Percentiles rank a stretch among this genome's conserved stretches.
phyloP scores from a whole-genome alignment of 805 yeast genomes.

The Phaffomyces thermotolerans region DNA sequence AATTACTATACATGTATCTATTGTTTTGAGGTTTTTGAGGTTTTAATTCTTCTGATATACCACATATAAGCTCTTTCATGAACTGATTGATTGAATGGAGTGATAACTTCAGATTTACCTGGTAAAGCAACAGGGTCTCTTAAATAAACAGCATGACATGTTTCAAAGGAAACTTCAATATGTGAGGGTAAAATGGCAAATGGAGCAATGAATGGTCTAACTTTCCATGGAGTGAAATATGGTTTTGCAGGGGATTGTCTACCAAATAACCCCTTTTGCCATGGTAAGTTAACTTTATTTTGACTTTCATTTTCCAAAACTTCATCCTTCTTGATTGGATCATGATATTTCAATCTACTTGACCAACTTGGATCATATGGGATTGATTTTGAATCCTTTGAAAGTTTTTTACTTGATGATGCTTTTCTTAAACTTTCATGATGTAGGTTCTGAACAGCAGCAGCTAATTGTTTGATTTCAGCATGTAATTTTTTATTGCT shows the following conservation, averaged over 20 bases:
- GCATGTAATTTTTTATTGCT: conserved; percentile 25
- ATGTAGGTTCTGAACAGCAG: conserved; percentile 18
- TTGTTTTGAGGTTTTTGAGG: conserved; percentile 17
- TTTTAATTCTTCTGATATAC: conserved; percentile 68
- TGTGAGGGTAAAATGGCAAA: conserved; percentile 90
- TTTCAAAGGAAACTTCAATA: conserved; percentile 79
- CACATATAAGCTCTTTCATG: conserved; percentile 95
- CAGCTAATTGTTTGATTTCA: conserved; percentile 18
- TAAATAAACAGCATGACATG: conserved; percentile 94
- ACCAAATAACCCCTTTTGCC: conserved; percentile 79
- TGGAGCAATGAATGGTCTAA: conserved; percentile 88
- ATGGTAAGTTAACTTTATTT: conserved; percentile 59
- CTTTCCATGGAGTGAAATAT: conserved; percentile 95
- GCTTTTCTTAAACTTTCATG: conserved; percentile 25
- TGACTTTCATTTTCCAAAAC: conserved; percentile 43
- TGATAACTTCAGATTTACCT: conserved; percentile 89
- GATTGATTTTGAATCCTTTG: conserved; percentile 21
- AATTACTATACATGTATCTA: not conserved
- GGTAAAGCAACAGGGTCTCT: conserved; percentile 97
- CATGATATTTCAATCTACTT: conserved; percentile 34
- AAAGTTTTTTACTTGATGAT: conserved; percentile 25
- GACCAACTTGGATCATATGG: conserved; percentile 49
- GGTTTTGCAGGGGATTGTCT: conserved; percentile 69
- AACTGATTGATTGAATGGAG: conserved; percentile 75
- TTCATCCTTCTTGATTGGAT: conserved; percentile 37